phyloP scores from a whole-genome alignment of 2,329 filamentous ascomycete genomes.

The Calonectria leucothoes region DNA sequence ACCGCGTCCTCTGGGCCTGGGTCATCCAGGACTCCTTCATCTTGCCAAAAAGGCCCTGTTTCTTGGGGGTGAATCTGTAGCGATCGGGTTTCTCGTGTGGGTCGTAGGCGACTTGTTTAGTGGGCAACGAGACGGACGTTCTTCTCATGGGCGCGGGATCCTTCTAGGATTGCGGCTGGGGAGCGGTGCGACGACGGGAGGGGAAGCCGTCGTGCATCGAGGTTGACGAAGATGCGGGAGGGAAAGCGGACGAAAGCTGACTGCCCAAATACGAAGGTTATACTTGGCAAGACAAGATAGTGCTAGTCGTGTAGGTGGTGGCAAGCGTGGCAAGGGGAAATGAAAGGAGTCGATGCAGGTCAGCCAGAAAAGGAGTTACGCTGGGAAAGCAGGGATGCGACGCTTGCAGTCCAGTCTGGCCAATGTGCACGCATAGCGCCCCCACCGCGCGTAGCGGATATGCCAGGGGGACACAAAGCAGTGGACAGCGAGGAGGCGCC shows the following conservation, averaged over 20 bases:
- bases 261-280: conserved; percentile 2
- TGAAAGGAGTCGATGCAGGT: conserved; percentile 19
- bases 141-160: conserved; percentile 66
- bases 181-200: conserved; percentile 25
- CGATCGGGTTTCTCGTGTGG: conserved; percentile 74
- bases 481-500: conserved; percentile 4
- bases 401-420: conserved; percentile 21
- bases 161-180: conserved; percentile 26
- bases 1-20: conserved; percentile 73
- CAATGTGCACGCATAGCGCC: conserved; percentile 31
- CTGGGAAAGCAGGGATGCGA: neutral
- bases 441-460: conserved; percentile 24
- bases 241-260: conserved; percentile 10
- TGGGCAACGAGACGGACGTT: conserved; percentile 73
- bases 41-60: conserved; percentile 62
- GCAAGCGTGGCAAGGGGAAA: conserved; percentile 29
- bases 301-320: conserved; percentile 23
- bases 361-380: conserved; percentile 12
- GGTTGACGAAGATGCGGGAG: conserved; percentile 9
- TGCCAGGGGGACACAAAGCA: conserved; percentile 25
- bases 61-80: conserved; percentile 62
- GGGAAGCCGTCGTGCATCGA: conserved; percentile 42
- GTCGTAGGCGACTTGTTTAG: conserved; percentile 68
- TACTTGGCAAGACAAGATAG: conserved; percentile 8
- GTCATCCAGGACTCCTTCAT: conserved; percentile 70